phyloP scores from a whole-genome alignment of 2,329 filamentous ascomycete species.

The Setomelanomma holmii region DNA sequence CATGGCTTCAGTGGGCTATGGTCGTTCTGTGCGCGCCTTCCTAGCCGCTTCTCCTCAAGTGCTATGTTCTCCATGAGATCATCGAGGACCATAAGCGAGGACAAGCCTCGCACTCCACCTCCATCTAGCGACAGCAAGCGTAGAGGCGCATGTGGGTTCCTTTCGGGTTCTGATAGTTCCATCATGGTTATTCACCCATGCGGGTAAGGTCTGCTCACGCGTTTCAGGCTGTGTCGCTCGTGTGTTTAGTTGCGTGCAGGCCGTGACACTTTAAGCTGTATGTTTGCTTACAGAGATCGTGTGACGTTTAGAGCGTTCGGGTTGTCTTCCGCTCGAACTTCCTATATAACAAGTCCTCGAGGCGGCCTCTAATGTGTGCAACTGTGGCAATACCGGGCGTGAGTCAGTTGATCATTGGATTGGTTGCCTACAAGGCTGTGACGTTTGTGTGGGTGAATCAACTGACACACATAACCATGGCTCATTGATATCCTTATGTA shows the following conservation, averaged over 20 bases:
- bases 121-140: slow-evolving; percentile 47
- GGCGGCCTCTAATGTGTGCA: slow-evolving; percentile 8
- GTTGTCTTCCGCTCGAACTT: background rate
- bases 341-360: slow-evolving; percentile 4
- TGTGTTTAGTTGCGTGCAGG: background rate
- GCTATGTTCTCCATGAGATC: slow-evolving; percentile 50
- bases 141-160: slow-evolving; percentile 42
- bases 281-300: slow-evolving; percentile 3
- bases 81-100: slow-evolving; percentile 48
- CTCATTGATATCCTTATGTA: background rate
- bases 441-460: slow-evolving; percentile 8
- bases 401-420: slow-evolving; percentile 13
- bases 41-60: slow-evolving; percentile 47
- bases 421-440: slow-evolving; percentile 24
- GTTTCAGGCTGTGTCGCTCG: background rate
- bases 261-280: background rate
- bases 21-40: slow-evolving; percentile 32
- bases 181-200: slow-evolving; percentile 15
- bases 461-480: slow-evolving; percentile 5
- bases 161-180: slow-evolving; percentile 35
- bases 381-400: slow-evolving; percentile 12
- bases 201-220: background rate
- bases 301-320: background rate
- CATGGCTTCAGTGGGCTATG: slow-evolving; percentile 43
- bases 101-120: slow-evolving; percentile 49